A percentile compares a stretch with the other conserved stretches of the same genome.
phyloP scores from a whole-genome alignment of 2,329 filamentous ascomycete species.

The Cryphonectria radicalis region DNA sequence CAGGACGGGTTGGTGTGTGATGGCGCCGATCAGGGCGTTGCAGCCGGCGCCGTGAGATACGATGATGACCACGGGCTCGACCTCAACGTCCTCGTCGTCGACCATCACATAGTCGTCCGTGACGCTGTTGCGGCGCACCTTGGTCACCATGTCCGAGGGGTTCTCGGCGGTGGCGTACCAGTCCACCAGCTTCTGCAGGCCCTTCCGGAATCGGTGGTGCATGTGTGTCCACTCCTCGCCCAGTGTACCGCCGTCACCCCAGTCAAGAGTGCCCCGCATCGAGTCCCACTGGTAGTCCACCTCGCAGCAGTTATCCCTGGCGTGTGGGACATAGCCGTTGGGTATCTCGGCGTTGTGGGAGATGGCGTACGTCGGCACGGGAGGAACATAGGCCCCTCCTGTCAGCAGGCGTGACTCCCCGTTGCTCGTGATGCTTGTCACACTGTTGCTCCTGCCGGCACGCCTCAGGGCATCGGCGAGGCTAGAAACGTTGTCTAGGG shows the following conservation, averaged over 20 bases:
- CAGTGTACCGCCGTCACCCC: conserved; percentile 85
- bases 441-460: conserved; percentile 28
- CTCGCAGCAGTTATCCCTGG: conserved; percentile 80
- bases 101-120: conserved; percentile 41
- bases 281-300: conserved; percentile 98
- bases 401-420: conserved; percentile 26
- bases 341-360: conserved; percentile 82
- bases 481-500: conserved; percentile 37
- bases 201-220: conserved; percentile 86
- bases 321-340: conserved; percentile 85
- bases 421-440: conserved; percentile 33
- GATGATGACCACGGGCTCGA: conserved; percentile 80
- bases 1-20: conserved; percentile 89
- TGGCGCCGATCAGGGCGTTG: conserved; percentile 90
- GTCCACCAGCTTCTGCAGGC: conserved; percentile 76
- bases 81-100: conserved; percentile 58
- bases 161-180: conserved; percentile 73
- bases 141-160: conserved; percentile 56
- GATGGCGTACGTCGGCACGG: conserved; percentile 81
- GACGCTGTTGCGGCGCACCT: conserved; percentile 41
- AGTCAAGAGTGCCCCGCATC: conserved; percentile 74
- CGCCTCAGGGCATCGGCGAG: conserved; percentile 43
- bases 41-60: conserved; percentile 96
- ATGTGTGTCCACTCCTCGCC: conserved; percentile 96
- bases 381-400: conserved; percentile 67